Percentiles rank a stretch among this genome's conserved stretches.
phyloP scores from a whole-genome alignment of 495 filamentous ascomycete species.

The Hypoxylon trugodes region DNA sequence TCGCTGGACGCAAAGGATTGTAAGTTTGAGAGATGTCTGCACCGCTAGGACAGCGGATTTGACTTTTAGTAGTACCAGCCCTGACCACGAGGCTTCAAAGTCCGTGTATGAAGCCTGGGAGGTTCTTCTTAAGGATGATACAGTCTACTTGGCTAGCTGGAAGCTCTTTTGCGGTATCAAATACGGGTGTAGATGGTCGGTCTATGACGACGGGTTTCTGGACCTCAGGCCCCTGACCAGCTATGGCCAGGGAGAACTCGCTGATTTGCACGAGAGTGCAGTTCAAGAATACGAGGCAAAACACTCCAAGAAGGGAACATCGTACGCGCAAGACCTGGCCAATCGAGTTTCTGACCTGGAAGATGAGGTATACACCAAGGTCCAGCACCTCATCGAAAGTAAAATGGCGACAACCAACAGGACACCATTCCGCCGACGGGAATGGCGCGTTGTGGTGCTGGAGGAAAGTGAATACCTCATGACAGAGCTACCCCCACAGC shows the following conservation, averaged over 20 bases:
- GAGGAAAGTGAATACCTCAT: slow-evolving; percentile 34
- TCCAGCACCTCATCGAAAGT: slow-evolving; percentile 30
- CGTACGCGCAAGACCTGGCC: slow-evolving; percentile 40
- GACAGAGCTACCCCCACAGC: slow-evolving; percentile 33
- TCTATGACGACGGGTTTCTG: slow-evolving; percentile 21
- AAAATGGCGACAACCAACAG: slow-evolving; percentile 34
- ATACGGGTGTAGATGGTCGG: slow-evolving; percentile 18
- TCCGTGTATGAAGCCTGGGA: slow-evolving; percentile 28
- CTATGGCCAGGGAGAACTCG: slow-evolving; percentile 34
- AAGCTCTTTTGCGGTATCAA: slow-evolving; percentile 32
- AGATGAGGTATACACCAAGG: slow-evolving; percentile 7
- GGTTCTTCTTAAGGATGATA: slow-evolving; percentile 1
- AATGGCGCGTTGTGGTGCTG: slow-evolving; percentile 36
- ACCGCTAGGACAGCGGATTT: not conserved
- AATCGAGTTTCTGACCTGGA: slow-evolving; percentile 31
- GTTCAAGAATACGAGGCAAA: slow-evolving; percentile 22
- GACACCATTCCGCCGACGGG: slow-evolving; percentile 36
- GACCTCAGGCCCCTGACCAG: slow-evolving; percentile 4
- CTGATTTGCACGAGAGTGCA: slow-evolving; percentile 28
- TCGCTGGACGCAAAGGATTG: slow-evolving; percentile 17
- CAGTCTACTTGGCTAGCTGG: not conserved
- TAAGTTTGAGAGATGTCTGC: not conserved
- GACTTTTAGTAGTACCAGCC: slow-evolving; percentile 12
- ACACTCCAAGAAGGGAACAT: slow-evolving; percentile 15
- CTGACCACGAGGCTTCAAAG: slow-evolving; percentile 15